A percentile compares a stretch with the other conserved stretches of the same genome.
phyloP scores from a whole-genome alignment of 768 basidiomycete species.

The Leccinum boreale region DNA sequence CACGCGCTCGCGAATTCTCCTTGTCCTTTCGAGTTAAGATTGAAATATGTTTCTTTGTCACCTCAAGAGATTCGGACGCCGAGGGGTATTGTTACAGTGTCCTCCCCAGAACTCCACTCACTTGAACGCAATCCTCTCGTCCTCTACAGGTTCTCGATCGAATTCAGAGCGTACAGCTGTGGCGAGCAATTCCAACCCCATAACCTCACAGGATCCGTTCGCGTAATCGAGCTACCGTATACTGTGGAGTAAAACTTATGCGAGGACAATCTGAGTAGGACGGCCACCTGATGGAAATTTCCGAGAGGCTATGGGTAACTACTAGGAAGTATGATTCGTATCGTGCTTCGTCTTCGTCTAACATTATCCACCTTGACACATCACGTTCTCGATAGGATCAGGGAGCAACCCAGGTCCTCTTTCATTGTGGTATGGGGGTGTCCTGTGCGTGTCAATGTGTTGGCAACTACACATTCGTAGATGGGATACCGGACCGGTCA shows the following conservation, averaged over 20 bases:
- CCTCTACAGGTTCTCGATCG: slow-evolving; percentile 16
- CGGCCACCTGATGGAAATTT: background rate
- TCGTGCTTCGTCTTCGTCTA: background rate
- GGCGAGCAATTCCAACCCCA: slow-evolving; percentile 11
- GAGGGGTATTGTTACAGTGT: slow-evolving; percentile 15
- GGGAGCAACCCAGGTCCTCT: background rate
- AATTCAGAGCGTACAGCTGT: slow-evolving; percentile 1
- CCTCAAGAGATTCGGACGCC: slow-evolving; percentile 14
- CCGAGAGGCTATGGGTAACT: background rate
- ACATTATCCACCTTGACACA: background rate
- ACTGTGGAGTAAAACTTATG: too few relatives aligned
- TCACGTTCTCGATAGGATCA: background rate
- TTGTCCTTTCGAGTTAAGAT: slow-evolving; percentile 14
- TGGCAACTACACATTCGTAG: background rate
- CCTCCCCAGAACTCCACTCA: background rate
- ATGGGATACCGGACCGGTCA: background rate
- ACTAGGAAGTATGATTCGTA: background rate
- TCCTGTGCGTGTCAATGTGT: background rate
- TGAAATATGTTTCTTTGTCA: background rate
- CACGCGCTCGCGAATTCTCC: slow-evolving; percentile 5
- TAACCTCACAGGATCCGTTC: slow-evolving; percentile 6
- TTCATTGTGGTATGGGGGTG: background rate
- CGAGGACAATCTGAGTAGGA: background rate
- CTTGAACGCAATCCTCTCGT: background rate
- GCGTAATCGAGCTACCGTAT: background rate